A percentile compares a stretch with the other conserved stretches of the same genome.
Conservation (phyloP, 2,329 filamentous ascomycete genomes). For the Verruconis gallopava region DNA sequence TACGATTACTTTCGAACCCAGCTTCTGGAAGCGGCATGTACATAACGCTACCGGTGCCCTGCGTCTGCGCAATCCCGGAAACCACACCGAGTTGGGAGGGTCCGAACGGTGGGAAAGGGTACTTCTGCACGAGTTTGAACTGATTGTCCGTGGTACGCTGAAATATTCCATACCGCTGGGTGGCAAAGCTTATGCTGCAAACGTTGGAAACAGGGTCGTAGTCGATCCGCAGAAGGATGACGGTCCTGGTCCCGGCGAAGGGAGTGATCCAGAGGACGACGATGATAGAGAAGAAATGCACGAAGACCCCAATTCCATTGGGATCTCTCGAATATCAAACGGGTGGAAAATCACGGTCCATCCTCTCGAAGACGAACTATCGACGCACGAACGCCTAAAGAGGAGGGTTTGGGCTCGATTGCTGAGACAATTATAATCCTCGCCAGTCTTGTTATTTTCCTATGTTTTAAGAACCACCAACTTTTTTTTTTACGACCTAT, state of each 20-base stretch:
- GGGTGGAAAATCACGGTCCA: background rate
- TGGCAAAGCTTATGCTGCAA: slow-evolving; percentile 20
- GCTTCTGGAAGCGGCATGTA: slow-evolving; percentile 62
- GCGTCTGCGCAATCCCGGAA: slow-evolving; percentile 70
- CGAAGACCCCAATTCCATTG: background rate
- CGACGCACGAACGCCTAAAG: background rate
- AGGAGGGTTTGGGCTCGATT: background rate
- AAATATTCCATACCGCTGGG: slow-evolving; percentile 61
- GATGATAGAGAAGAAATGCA: background rate
- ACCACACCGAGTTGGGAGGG: slow-evolving; percentile 71
- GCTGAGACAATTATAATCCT: background rate
- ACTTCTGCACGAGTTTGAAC: slow-evolving; percentile 79
- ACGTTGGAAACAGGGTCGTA: background rate
- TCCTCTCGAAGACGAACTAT: background rate
- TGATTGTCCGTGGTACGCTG: slow-evolving; percentile 82
- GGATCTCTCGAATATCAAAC: background rate
- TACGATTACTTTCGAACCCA: slow-evolving; percentile 76
- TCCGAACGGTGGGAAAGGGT: slow-evolving; percentile 82
- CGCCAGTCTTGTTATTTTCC: no score
- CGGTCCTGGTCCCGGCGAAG: background rate
- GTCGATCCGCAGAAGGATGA: slow-evolving; percentile 5
- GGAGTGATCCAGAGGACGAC: background rate
- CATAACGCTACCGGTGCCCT: slow-evolving; percentile 72
- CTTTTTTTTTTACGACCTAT: no score
- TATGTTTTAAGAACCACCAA: no score